These are phyloP conservation scores for Aspergillus fischeri DNA, from an alignment of 2,329 filamentous ascomycete species.

Conservation along the genomic window DNA sequence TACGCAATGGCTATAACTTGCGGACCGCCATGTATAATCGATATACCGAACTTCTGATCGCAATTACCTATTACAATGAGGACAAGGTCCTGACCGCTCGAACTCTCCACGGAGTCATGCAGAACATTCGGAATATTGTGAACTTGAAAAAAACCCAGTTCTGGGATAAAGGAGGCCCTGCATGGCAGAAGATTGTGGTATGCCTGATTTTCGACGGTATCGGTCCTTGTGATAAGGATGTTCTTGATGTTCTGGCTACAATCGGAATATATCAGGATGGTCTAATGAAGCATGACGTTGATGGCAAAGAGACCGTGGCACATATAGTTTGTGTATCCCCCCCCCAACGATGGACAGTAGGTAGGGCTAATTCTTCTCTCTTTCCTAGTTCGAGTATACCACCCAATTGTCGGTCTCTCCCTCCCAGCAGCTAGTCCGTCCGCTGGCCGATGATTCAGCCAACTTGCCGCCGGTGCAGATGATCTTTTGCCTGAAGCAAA, in stretches of 20 bases:
- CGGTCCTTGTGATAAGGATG: conserved; percentile 94
- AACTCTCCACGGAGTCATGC: conserved; percentile 96
- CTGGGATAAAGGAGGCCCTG: conserved; percentile 98
- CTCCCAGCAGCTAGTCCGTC: conserved; percentile 94
- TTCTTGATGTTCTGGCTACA: conserved; percentile 86
- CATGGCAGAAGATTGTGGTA: conserved; percentile 99
- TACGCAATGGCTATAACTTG: conserved; percentile 98
- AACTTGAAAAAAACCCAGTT: conserved; percentile 99
- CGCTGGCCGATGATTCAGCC: conserved; percentile 74
- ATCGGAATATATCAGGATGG: conserved; percentile 97
- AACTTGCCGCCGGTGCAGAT: conserved; percentile 96
- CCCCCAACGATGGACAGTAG: too few relatives aligned
- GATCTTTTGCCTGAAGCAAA: conserved; percentile 98
- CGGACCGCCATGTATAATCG: conserved; percentile 98
- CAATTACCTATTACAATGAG: conserved; percentile 99
- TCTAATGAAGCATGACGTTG: conserved; percentile 97
- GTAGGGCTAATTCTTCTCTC: background rate
- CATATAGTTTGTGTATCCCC: conserved; percentile 62
- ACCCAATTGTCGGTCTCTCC: conserved; percentile 94
- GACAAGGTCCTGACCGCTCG: conserved; percentile 89
- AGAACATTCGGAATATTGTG: conserved; percentile 97
- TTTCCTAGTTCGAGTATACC: conserved; percentile 79
- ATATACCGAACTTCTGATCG: conserved; percentile 94
- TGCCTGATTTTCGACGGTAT: conserved; percentile 97
- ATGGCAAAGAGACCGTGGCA: conserved; percentile 92